Conservation (phyloP, 257 asterid genomes). For the Primulina eburnea region DNA sequence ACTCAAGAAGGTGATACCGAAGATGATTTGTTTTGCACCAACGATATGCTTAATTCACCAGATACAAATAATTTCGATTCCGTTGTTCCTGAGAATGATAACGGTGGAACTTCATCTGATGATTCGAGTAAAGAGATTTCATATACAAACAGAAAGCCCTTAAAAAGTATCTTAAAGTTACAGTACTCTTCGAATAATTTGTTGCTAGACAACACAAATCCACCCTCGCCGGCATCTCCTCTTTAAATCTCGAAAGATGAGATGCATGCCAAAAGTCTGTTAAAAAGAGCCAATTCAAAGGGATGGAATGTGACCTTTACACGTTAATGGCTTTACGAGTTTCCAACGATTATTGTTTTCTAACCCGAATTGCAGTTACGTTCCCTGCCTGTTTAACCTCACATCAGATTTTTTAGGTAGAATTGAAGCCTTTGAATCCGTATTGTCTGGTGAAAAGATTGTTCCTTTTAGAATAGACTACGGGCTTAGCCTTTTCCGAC, state of each 20-base stretch:
- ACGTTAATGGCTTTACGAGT: neutral
- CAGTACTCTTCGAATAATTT: slow-evolving; percentile 22
- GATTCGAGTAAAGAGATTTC: slow-evolving; percentile 24
- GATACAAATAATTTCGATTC: slow-evolving; percentile 10
- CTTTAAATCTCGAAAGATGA: slow-evolving; percentile 24
- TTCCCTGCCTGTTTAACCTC: neutral
- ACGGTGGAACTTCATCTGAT: slow-evolving; percentile 16
- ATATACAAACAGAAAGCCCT: slow-evolving; percentile 19
- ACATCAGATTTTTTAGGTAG: neutral
- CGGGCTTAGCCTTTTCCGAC: too few relatives aligned
- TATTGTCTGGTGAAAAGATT: neutral
- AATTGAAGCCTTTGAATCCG: neutral
- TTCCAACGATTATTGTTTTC: neutral
- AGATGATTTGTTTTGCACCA: slow-evolving; percentile 19
- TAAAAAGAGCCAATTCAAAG: slow-evolving; percentile 53
- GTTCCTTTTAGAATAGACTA: neutral
- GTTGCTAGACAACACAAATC: slow-evolving; percentile 26
- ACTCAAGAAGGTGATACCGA: slow-evolving; percentile 12
- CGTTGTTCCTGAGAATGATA: neutral
- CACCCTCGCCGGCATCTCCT: slow-evolving; percentile 28
- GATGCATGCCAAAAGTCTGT: neutral
- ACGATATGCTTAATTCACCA: neutral
- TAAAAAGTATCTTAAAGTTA: slow-evolving; percentile 50
- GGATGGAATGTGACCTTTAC: slow-evolving; percentile 46
- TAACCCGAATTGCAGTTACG: neutral